Evolutionary conservation across 345 rosid genomes (phyloP).

Genomic region (Trapa bicornis): DNA sequence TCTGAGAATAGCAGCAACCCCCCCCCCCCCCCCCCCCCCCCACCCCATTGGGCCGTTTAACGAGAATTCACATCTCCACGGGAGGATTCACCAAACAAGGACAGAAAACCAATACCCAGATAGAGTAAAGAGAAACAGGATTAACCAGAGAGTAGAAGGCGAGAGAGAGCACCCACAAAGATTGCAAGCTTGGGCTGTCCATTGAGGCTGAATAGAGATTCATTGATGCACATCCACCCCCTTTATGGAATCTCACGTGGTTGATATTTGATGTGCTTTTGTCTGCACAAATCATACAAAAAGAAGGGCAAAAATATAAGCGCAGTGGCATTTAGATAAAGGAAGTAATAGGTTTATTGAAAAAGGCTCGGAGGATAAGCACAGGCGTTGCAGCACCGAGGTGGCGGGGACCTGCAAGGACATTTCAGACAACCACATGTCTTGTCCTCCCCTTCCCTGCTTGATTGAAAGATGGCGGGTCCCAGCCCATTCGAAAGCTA

Average conservation of each 20-base stretch:
- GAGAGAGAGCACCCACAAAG: slow-evolving; percentile 1
- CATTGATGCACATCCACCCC: background rate
- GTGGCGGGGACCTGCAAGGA: too few relatives aligned
- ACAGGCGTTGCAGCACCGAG: too few relatives aligned
- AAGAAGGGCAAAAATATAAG: background rate
- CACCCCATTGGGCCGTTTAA: background rate
- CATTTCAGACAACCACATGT: too few relatives aligned
- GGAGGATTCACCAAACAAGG: background rate
- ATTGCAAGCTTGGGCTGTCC: slow-evolving; percentile 5
- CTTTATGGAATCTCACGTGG: background rate
- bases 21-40: too few relatives aligned
- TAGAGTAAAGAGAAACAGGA: background rate
- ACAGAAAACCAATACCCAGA: background rate
- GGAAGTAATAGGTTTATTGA: too few relatives aligned
- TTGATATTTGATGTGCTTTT: background rate
- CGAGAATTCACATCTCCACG: background rate
- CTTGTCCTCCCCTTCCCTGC: too few relatives aligned
- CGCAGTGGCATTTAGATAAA: background rate
- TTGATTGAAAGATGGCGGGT: too few relatives aligned
- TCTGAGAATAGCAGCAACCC: background rate
- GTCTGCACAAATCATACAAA: background rate
- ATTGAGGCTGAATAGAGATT: background rate
- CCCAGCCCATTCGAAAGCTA: too few relatives aligned
- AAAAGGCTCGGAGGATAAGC: too few relatives aligned
- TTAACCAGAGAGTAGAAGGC: background rate